Conservation (phyloP, 345 rosid species). For the Eutrema heterophyllum region DNA sequence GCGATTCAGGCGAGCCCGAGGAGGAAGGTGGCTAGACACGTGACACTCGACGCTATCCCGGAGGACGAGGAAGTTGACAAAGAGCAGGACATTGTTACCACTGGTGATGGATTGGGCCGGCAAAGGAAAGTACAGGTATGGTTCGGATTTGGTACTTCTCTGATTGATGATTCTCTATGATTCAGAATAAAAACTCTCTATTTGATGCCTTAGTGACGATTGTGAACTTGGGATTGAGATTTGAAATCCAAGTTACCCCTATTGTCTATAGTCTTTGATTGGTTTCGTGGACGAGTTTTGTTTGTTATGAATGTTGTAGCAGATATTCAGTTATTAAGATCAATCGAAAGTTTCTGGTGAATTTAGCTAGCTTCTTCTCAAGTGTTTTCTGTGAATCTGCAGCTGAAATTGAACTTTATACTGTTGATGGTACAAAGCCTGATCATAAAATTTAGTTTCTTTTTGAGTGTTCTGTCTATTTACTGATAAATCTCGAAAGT, state of each 20-base stretch:
- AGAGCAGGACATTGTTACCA: slow-evolving; percentile 28
- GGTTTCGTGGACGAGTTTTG: neutral
- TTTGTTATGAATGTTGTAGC: neutral
- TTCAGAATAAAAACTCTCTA: too few species aligned
- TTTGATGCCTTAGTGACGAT: neutral
- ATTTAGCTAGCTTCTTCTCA: neutral
- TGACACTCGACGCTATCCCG: slow-evolving; percentile 68
- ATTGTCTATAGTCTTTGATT: neutral
- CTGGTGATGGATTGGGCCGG: slow-evolving; percentile 22
- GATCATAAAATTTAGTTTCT: neutral
- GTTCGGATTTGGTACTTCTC: neutral
- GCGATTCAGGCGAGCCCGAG: slow-evolving; percentile 64
- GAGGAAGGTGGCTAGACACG: slow-evolving; percentile 51
- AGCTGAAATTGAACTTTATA: neutral
- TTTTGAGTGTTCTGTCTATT: neutral
- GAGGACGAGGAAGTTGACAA: slow-evolving; percentile 78
- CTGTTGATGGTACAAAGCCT: neutral
- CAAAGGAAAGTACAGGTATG: slow-evolving; percentile 53
- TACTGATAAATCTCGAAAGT: neutral
- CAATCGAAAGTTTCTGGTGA: neutral
- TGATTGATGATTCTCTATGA: neutral
- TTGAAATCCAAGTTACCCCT: neutral
- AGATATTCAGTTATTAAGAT: neutral
- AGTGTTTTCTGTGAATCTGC: neutral
- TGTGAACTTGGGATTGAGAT: neutral